phyloP scores from a whole-genome alignment of 148 eudicot genomes.

The Cornus suecica region DNA sequence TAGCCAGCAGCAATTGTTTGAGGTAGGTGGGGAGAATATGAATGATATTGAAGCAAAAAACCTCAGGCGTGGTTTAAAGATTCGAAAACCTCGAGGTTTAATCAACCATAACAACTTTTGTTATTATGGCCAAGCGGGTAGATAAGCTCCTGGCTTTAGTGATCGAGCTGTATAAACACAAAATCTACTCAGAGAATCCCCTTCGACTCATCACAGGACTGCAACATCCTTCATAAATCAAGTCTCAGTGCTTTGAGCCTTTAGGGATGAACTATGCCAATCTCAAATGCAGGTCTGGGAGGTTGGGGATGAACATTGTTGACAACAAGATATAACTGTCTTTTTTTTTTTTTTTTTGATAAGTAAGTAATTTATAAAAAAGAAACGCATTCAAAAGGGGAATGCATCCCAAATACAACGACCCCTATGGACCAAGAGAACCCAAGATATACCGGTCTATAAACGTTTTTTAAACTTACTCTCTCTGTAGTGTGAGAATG shows the following conservation, averaged over 20 bases:
- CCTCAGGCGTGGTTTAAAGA: not conserved
- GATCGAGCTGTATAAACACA: not conserved
- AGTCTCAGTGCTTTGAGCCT: not conserved
- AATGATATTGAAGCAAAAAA: not conserved
- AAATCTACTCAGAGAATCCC: not conserved
- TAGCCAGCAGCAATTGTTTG: not conserved
- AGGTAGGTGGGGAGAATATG: not conserved
- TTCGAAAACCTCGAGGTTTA: not conserved
- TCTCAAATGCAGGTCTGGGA: not conserved
- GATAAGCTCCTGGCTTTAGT: not conserved
- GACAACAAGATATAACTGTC: not conserved
- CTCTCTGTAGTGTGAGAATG: constrained; percentile 52
- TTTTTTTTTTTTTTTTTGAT: too few relatives aligned
- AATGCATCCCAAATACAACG: too few relatives aligned
- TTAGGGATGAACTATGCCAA: not conserved
- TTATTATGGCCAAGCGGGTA: not conserved
- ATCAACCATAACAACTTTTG: not conserved
- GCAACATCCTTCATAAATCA: not conserved
- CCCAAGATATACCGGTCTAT: not conserved
- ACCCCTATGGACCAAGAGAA: too few relatives aligned
- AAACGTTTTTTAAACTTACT: constrained; percentile 46
- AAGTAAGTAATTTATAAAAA: too few relatives aligned
- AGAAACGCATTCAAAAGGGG: too few relatives aligned
- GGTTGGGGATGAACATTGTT: not conserved
- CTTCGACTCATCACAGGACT: not conserved